A percentile compares a stretch with the other conserved stretches of the same genome.
phyloP scores from a whole-genome alignment of 2,329 filamentous ascomycete genomes.

The Pochonia chlamydosporia region DNA sequence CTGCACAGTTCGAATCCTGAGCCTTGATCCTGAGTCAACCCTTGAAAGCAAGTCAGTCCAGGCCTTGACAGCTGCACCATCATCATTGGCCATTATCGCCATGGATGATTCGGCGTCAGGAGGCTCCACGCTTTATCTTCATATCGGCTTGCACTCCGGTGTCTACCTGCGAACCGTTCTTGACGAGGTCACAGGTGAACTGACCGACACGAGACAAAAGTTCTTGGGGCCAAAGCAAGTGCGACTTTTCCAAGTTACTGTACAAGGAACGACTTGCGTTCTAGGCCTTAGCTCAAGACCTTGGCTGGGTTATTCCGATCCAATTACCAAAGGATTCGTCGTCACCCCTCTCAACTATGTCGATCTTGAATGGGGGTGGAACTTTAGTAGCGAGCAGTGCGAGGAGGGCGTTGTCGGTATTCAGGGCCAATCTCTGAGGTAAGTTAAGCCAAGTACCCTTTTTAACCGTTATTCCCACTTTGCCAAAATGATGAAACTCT shows the following conservation, averaged over 20 bases:
- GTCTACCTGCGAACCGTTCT: constrained; percentile 93
- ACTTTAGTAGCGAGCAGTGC: constrained; percentile 92
- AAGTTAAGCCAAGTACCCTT: constrained; percentile 27
- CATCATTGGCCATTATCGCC: constrained; percentile 81
- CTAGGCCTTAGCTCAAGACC: constrained; percentile 86
- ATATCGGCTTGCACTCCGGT: constrained; percentile 92
- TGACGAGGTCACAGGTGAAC: constrained; percentile 90
- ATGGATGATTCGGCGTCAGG: constrained; percentile 93
- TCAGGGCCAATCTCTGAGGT: constrained; percentile 83
- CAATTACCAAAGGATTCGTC: constrained; percentile 80
- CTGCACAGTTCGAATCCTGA: constrained; percentile 88
- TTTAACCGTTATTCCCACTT: constrained; percentile 28
- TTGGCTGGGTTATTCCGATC: constrained; percentile 94
- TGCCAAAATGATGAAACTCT: constrained; percentile 61
- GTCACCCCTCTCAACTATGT: constrained; percentile 88
- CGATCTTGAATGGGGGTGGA: constrained; percentile 88
- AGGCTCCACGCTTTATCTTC: constrained; percentile 83
- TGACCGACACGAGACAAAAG: constrained; percentile 89
- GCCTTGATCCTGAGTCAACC: constrained; percentile 82
- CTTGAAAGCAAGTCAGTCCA: constrained; percentile 93
- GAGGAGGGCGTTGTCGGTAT: constrained; percentile 92
- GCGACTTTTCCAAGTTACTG: constrained; percentile 84
- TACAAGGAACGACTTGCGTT: constrained; percentile 78
- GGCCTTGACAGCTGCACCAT: constrained; percentile 84
- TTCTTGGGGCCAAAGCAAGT: constrained; percentile 90